Conservation (phyloP, 768 basidiomycete genomes). For the Psilocybe sp. region DNA sequence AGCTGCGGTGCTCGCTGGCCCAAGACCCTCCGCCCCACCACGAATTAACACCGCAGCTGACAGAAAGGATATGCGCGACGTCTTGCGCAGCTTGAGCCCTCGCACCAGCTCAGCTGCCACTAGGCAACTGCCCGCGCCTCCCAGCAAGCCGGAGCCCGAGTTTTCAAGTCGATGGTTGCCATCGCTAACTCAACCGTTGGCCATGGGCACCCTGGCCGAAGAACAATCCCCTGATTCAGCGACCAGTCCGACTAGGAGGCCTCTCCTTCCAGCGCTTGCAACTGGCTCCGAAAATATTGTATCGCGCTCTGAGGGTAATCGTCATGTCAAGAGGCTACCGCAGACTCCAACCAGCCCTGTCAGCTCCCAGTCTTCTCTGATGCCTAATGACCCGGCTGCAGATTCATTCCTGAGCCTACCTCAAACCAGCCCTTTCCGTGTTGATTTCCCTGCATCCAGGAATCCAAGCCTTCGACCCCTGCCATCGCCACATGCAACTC, state of each 20-base stretch:
- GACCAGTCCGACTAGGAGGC: constrained; percentile 1
- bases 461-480: constrained; percentile 2
- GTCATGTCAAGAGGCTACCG: constrained; percentile 1
- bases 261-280: neutral
- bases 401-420: constrained; percentile 31
- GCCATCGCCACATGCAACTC: neutral
- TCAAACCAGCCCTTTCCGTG: constrained; percentile 43
- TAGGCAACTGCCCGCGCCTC: constrained; percentile 6
- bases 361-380: too few species aligned
- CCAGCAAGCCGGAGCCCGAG: neutral
- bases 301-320: neutral
- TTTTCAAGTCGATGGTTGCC: neutral
- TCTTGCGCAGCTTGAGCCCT: constrained; percentile 43
- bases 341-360: constrained; percentile 1
- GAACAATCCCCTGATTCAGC: neutral
- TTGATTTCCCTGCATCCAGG: constrained; percentile 32
- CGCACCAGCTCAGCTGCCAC: constrained; percentile 28
- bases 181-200: neutral
- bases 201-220: neutral
- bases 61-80: constrained; percentile 27
- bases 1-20: too few species aligned
- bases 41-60: too few species aligned
- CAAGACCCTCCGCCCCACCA: too few species aligned
- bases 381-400: constrained; percentile 4
- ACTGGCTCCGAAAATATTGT: neutral